Evolutionary conservation across 495 filamentous ascomycete species (phyloP).

Genomic region (Pseudomonodictys pantanalensis): DNA sequence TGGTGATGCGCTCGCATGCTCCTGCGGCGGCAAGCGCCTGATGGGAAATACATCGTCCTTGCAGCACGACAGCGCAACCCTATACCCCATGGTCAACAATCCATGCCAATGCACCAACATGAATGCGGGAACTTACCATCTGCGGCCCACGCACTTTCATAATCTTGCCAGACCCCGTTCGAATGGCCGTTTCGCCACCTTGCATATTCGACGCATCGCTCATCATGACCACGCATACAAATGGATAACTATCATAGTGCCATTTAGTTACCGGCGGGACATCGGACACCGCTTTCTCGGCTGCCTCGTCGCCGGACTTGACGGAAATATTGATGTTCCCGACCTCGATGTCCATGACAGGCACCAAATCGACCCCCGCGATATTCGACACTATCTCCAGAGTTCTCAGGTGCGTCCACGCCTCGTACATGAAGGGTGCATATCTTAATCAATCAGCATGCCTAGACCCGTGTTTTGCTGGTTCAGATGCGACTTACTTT

Average conservation of each 20-base stretch:
- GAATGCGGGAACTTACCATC: conserved; percentile 3
- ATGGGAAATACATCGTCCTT: conserved; percentile 31
- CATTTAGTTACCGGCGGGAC: conserved; percentile 9
- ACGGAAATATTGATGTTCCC: conserved; percentile 26
- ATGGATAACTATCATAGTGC: conserved; percentile 31
- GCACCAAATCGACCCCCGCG: conserved; percentile 25
- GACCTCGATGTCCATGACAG: conserved; percentile 23
- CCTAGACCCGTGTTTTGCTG: neutral
- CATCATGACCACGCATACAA: conserved; percentile 31
- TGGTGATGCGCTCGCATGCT: conserved; percentile 30
- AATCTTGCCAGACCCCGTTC: conserved; percentile 14
- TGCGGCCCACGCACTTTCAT: conserved; percentile 26
- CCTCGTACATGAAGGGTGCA: conserved; percentile 21
- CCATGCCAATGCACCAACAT: neutral
- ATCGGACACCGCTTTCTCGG: neutral
- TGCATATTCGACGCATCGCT: conserved; percentile 24
- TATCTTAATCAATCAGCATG: conserved; percentile 1
- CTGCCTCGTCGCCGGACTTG: neutral
- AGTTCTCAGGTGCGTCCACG: conserved; percentile 18
- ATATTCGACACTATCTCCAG: conserved; percentile 19
- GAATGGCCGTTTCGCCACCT: conserved; percentile 30
- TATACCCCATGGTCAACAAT: too few species aligned
- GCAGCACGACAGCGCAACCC: conserved; percentile 32
- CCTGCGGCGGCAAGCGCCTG: conserved; percentile 27
- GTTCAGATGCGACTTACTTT: conserved; percentile 12